phyloP scores from a whole-genome alignment of 148 eudicot genomes.

The Vaccinium myrtillus region DNA sequence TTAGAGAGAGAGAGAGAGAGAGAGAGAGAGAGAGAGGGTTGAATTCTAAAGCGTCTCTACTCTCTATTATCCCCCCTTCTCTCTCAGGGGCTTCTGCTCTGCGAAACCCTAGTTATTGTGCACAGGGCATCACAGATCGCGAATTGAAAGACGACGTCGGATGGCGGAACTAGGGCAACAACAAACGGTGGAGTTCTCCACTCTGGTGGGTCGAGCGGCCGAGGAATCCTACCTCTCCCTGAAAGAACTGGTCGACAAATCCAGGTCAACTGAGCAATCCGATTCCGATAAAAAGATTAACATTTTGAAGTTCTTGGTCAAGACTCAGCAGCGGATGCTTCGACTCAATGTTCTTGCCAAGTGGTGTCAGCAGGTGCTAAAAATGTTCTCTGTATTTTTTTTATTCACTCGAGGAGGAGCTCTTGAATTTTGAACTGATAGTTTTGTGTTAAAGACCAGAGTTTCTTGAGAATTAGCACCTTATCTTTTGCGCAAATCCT shows the following conservation, averaged over 20 bases:
- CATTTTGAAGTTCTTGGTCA: constrained; percentile 75
- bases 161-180: constrained; percentile 87
- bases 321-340: constrained; percentile 97
- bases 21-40: not conserved
- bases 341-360: constrained; percentile 92
- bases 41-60: not conserved
- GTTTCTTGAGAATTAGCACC: too few relatives aligned
- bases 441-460: too few relatives aligned
- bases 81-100: not conserved
- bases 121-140: not conserved
- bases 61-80: not conserved
- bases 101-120: not conserved
- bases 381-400: not conserved
- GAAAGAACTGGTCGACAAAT: constrained; percentile 87
- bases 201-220: constrained; percentile 76
- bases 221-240: constrained; percentile 81
- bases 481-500: too few relatives aligned
- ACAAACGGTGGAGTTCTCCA: constrained; percentile 74
- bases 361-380: constrained; percentile 86
- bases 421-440: too few relatives aligned
- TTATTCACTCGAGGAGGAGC: not conserved
- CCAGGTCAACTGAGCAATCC: constrained; percentile 56
- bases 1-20: not conserved
- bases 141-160: not conserved
- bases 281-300: constrained; percentile 90